Evolutionary conservation across 176 grass and related monocot genomes (phyloP), one percentile per base, ranked within the genome.

Genomic region (Ensete ventricosum): DNA sequence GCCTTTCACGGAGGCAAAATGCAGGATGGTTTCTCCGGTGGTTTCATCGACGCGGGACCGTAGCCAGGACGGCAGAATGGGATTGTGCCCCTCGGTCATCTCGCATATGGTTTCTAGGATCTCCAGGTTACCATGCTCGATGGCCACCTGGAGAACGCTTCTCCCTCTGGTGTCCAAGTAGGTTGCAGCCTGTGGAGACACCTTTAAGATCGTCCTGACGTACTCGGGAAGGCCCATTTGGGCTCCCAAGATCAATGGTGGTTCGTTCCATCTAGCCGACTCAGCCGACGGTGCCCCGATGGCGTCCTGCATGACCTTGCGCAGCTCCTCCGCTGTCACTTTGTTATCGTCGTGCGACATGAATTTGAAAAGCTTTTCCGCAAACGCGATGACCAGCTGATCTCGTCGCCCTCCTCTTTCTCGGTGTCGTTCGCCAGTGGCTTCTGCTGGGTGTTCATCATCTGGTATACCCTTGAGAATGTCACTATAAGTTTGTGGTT

Each of bases 61-160:
- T 10, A 83, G 51, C 66, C 55, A 62, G 24, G 74, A 73, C 0
- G 75, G 74, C 11, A 83, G 13, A 43, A 73, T 2, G 9, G 75
- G 51, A 52, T 83, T 68, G 5, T 54, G 14, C 14, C 50, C 58
- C 13, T 2, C 13, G 7, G 21, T 34, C 80, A 49, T 75, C 23
- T 71, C 34, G 50, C 26, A 2, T 72, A 83, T 72, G 53, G 53
- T 29, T 1, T 48, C 43, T 1, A 77, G 67, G 29, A 83, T 73
- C 67, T 83, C 69, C 50, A 64, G n/a, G 7, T 63, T 53, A 3
- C 74, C 81, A 51, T 71, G 9, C 14, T 54, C 48, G 16, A 83
- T 64, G 10, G 81, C 81, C 54, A 64, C 74, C 70, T 77, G 81
- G 20, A 83, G 81, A 3, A 83, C 81, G 34, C 77, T 83, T 55